These are phyloP conservation scores for Cyberlindnera subsufficiens DNA, from an alignment of 805 yeast species.

Conservation along the genomic window DNA sequence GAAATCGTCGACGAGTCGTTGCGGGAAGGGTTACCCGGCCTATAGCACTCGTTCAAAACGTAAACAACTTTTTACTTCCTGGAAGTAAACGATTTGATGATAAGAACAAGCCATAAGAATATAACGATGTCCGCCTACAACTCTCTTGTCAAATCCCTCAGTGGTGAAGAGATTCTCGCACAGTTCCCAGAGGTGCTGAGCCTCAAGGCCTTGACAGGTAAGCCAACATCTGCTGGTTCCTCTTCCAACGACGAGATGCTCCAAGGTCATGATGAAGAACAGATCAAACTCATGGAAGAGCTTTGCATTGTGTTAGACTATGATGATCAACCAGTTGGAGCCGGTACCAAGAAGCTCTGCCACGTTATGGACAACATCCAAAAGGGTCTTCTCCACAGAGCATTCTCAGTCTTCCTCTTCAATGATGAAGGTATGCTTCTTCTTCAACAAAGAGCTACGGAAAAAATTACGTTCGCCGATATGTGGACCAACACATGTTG, in stretches of 20 bases:
- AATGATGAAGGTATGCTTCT: constrained; percentile 69
- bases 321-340: constrained; percentile 83
- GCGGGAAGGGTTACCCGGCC: too few relatives aligned
- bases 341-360: constrained; percentile 88
- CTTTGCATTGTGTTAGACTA: constrained; percentile 90
- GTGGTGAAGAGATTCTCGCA: constrained; percentile 42
- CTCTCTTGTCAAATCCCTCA: constrained; percentile 47
- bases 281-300: constrained; percentile 92
- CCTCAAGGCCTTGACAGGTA: constrained; percentile 52
- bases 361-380: constrained; percentile 85
- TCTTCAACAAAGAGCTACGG: constrained; percentile 92
- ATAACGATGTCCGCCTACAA: constrained; percentile 29
- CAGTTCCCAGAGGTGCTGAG: constrained; percentile 69
- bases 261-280: constrained; percentile 88
- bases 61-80: too few relatives aligned
- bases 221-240: constrained; percentile 32
- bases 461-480: constrained; percentile 92
- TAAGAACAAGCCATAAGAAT: background rate
- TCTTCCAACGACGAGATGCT: constrained; percentile 43
- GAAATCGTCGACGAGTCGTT: too few relatives aligned
- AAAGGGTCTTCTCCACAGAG: constrained; percentile 85
- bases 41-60: too few relatives aligned
- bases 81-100: too few relatives aligned
- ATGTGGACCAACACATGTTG: constrained; percentile 99
- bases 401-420: constrained; percentile 92